Base-by-base conservation (phyloP, 2,329 filamentous ascomycete species). In the Colletotrichum destructivum region DNA sequence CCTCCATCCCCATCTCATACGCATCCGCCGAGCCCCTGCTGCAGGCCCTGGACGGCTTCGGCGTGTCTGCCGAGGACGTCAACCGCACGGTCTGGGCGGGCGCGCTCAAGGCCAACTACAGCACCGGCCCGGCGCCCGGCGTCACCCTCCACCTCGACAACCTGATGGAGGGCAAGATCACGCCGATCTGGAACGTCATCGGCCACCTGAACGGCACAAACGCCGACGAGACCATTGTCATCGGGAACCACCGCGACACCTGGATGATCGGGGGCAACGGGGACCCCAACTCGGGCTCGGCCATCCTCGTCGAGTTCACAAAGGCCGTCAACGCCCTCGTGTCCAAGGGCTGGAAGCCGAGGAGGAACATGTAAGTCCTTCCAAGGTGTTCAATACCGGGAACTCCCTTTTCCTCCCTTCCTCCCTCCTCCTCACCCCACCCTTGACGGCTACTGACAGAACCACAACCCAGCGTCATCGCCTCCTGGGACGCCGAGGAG, bases 221-320 rank as follows among this genome's bases (percentile, higher is more conserved):
- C 57, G 81, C 88, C 0, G 92, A 95, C 71, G 93, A 96, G 76
- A 93, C 94, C 0, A 85, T 96, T 44, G 85, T 97, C 12, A 84
- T 95, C 64, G 94, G 94, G 5, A 96, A 96, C 75, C 94, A 96
- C 77, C 88, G 93, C 35, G 94, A 96, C 80, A 92, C 93, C 0
- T 96, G 93, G 93, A 91, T 95, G 79, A 89, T 92, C 56, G 94
- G 94, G n/a, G 94, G 94, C 31, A 93, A 93, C n/a, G 93, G 88
- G 4, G 94, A 96, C 75, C 94, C 94, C 0, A 95, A 95, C 81
- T 93, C 92, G 72, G 94, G 94, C 62, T 94, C 92, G 11, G 92
- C 94, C 1, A 89, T 92, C 2, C 82, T 96, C 18, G 93, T 94
- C 61, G 94, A 96, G 76, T 88, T 96, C 2, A 88, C 94, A 54